Evolutionary conservation across 2,329 filamentous ascomycete genomes (phyloP), one percentile per base, ranked within the genome.

Genomic region (Aspergillus costaricaensis): DNA sequence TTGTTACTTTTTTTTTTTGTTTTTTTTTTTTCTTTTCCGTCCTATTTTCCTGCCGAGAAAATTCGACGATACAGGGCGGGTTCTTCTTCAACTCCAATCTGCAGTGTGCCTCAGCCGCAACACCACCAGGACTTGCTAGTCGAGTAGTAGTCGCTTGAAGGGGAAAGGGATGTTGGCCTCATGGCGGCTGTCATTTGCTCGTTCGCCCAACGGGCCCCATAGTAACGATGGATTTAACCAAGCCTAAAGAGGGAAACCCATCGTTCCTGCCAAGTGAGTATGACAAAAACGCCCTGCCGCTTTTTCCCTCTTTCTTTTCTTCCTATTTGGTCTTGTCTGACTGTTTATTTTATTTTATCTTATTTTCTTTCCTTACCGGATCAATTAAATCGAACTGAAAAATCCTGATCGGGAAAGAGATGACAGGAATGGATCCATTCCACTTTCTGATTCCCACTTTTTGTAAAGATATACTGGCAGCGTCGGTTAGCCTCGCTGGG

Each of bases 71-170:
- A 59, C 57, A 57, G 44, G 48, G 38, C 57, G 27, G 57, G 57
- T 54, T 36, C 27, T 62, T 59, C 55, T 59, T 43, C 27, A 48
- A 48, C 54, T 47, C 59, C 57, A 58, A 58, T 55, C 55, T 55
- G 59, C 50, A 57, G 53, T 62, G 59, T 60, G 64, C 64, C 62
- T 66, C 64, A 66, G 64, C 64, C 64, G 64, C 64, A 65, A 36
- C 32, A 36, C 32, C 32, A 36, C 1, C 5, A 14, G 32, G 32
- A 36, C 57, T 43, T 43, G 57, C 54, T 27, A 9, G 23, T 19
- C 44, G 7, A 10, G n/a, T n/a, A 19, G 23, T 32, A 6, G 15
- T 50, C 25, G 47, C 47, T 50, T 50, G 47, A 49, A 62, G 39
- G 32, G 14, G 27, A 49, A 32, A 19, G 38, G 59, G 55, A 56